Percentiles rank a stretch among this genome's conserved stretches.
Evolutionary conservation across 2,329 filamentous ascomycete genomes (phyloP).

Genomic region (Clarireedia monteithiana): DNA sequence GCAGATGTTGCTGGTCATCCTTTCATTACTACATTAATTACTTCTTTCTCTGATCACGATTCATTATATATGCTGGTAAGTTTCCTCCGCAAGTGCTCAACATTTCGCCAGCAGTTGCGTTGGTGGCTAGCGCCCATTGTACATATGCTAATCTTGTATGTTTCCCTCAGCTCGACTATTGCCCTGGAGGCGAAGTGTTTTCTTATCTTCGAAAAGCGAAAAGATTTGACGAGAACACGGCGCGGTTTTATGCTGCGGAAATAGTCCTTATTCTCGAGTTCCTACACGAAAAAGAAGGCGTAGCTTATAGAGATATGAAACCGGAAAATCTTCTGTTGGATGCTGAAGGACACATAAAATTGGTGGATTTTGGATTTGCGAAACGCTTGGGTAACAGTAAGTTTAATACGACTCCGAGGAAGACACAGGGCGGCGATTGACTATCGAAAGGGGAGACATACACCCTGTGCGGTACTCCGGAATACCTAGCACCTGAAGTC

Average conservation of each 20-base stretch:
- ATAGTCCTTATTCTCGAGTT: constrained; percentile 77
- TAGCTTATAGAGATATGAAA: constrained; percentile 77
- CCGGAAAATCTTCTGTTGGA: constrained; percentile 78
- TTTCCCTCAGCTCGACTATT: constrained; percentile 57
- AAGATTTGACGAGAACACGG: constrained; percentile 70
- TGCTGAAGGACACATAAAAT: constrained; percentile 68
- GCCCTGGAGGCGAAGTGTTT: constrained; percentile 78
- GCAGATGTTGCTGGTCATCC: constrained; percentile 71
- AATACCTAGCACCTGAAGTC: constrained; percentile 78
- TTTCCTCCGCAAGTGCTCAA: constrained; percentile 9
- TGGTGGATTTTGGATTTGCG: constrained; percentile 81
- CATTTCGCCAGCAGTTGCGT: not conserved
- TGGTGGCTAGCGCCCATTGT: not conserved
- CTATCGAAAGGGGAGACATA: constrained; percentile 41
- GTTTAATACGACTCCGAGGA: constrained; percentile 11
- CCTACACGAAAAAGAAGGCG: constrained; percentile 68
- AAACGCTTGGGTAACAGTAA: constrained; percentile 62
- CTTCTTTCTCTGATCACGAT: constrained; percentile 72
- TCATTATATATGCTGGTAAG: constrained; percentile 68
- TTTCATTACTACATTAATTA: constrained; percentile 73
- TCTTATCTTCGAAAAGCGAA: constrained; percentile 71
- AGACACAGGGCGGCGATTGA: constrained; percentile 1
- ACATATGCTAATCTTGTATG: not conserved
- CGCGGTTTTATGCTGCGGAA: constrained; percentile 77
- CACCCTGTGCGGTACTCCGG: constrained; percentile 75